Evolutionary conservation across 805 yeast species (phyloP).

Genomic region (Metschnikowia arizonensis): DNA sequence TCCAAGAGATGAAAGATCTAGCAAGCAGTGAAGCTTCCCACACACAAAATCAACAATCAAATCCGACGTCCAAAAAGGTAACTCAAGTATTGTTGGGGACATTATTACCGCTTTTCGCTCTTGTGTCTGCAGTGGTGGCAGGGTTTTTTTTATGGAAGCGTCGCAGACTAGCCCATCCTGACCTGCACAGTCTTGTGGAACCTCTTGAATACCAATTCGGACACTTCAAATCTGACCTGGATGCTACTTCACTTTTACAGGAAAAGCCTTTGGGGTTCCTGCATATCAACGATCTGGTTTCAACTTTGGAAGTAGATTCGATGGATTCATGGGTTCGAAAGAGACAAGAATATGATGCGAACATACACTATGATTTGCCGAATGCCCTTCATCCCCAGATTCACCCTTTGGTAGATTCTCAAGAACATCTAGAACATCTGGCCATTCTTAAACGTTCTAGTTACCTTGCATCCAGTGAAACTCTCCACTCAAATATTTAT

Average conservation of each 20-base stretch:
- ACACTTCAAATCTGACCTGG: conserved; percentile 17
- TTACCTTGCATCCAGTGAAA: conserved; percentile 30
- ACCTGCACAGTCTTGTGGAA: conserved; percentile 9
- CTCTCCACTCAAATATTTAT: conserved; percentile 6
- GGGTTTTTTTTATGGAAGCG: conserved; percentile 11
- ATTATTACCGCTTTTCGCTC: conserved; percentile 31
- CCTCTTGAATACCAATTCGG: conserved; percentile 17
- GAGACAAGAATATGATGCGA: conserved; percentile 42
- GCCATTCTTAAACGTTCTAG: conserved; percentile 20
- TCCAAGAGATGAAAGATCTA: conserved; percentile 29
- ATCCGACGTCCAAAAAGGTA: conserved; percentile 3
- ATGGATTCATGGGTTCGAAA: conserved; percentile 52
- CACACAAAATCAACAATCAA: conserved; percentile 4
- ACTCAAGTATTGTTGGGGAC: conserved; percentile 37
- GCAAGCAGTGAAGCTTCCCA: conserved; percentile 19
- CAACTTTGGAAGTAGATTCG: conserved; percentile 44
- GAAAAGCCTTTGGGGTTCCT: conserved; percentile 14
- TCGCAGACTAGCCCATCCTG: conserved; percentile 1
- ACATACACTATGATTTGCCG: conserved; percentile 8
- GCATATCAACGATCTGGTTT: conserved; percentile 26
- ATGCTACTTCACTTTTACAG: conserved; percentile 10
- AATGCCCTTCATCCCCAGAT: too few species aligned
- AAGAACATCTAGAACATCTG: too few species aligned
- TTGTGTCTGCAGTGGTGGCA: conserved; percentile 15
- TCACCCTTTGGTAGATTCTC: too few species aligned